Evolutionary conservation across 2,329 filamentous ascomycete genomes (phyloP).

Genomic region (Lizonia empirigonia): DNA sequence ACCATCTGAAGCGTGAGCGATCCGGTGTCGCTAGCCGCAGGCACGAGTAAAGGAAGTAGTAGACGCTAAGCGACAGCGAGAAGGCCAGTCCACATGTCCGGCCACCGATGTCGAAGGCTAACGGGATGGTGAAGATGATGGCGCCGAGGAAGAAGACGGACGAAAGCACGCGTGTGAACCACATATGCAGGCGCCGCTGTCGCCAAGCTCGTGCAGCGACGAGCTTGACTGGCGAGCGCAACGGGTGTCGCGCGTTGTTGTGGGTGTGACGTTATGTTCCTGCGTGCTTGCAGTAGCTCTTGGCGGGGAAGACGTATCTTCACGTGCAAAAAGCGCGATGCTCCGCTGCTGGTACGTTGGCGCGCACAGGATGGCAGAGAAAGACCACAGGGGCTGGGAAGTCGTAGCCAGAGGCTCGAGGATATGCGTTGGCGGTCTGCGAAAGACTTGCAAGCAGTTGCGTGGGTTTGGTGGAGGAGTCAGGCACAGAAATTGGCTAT

Average conservation of each 20-base stretch:
- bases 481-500: constrained; percentile 38
- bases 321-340: constrained; percentile 38
- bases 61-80: constrained; percentile 84
- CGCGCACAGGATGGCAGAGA: constrained; percentile 1
- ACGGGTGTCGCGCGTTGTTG: constrained; percentile 27
- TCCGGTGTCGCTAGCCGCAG: constrained; percentile 82
- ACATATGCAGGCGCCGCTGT: constrained; percentile 67
- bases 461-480: constrained; percentile 20
- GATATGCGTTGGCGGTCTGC: constrained; percentile 4
- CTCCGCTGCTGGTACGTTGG: constrained; percentile 17
- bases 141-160: constrained; percentile 85
- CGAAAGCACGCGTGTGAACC: constrained; percentile 79
- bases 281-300: constrained; percentile 18
- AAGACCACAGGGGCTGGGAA: not conserved
- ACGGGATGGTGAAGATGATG: constrained; percentile 92
- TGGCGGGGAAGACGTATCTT: constrained; percentile 41
- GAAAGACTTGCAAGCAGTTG: constrained; percentile 22
- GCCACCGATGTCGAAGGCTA: constrained; percentile 97
- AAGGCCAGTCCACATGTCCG: constrained; percentile 93
- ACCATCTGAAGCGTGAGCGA: constrained; percentile 73
- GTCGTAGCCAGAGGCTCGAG: constrained; percentile 7
- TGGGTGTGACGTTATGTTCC: constrained; percentile 22
- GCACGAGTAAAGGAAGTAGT: constrained; percentile 87
- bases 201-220: constrained; percentile 57
- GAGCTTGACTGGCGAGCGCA: constrained; percentile 41